phyloP scores from a whole-genome alignment of 495 filamentous ascomycete species.

The Chaetomidium leptoderma region DNA sequence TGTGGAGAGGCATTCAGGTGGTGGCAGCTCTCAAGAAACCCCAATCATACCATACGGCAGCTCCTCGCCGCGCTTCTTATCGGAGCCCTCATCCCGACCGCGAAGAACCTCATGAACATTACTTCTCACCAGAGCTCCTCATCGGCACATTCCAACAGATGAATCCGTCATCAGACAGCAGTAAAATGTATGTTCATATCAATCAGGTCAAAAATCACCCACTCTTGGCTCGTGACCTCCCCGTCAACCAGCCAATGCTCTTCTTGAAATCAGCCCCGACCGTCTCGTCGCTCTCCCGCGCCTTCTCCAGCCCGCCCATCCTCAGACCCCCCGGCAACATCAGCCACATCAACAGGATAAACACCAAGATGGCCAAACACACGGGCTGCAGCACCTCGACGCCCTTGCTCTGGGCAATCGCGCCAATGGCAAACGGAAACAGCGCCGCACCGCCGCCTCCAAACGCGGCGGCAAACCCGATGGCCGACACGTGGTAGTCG shows the following conservation, averaged over 20 bases:
- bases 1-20: too few relatives aligned
- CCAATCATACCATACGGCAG: too few relatives aligned
- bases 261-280: slow-evolving; percentile 25
- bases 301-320: slow-evolving; percentile 33
- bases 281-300: slow-evolving; percentile 30
- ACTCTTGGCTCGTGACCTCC: slow-evolving; percentile 1
- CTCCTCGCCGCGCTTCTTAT: too few relatives aligned
- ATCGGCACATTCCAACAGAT: too few relatives aligned
- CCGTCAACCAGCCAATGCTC: slow-evolving; percentile 16
- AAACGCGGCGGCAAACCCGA: slow-evolving; percentile 80
- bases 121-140: too few relatives aligned
- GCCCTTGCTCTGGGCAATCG: slow-evolving; percentile 74
- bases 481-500: slow-evolving; percentile 72
- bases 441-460: slow-evolving; percentile 74
- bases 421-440: slow-evolving; percentile 80
- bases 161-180: too few relatives aligned
- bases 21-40: too few relatives aligned
- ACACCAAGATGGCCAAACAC: slow-evolving; percentile 60
- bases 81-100: too few relatives aligned
- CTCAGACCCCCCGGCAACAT: slow-evolving; percentile 30
- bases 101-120: too few relatives aligned
- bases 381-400: slow-evolving; percentile 76
- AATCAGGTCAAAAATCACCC: neutral
- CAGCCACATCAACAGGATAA: slow-evolving; percentile 55
- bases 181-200: neutral